These are phyloP conservation scores for Acanthamoeba polyphaga DNA, from an alignment of 208 protist species.

Conservation along the genomic window DNA sequence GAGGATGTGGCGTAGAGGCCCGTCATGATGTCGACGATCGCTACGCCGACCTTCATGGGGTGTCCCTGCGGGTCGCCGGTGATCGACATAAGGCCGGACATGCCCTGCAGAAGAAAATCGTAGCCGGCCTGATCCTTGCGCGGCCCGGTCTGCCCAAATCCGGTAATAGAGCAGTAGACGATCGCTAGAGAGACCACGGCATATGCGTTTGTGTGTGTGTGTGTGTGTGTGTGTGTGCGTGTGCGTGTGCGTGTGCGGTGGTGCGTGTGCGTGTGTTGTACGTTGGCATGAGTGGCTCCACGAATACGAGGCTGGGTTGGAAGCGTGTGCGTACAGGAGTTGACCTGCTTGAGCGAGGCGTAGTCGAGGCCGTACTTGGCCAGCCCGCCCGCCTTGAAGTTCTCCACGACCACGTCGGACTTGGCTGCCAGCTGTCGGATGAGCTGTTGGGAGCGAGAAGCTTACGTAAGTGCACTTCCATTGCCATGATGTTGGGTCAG, in stretches of 20 bases:
- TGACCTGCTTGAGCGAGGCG: slow-evolving; percentile 35
- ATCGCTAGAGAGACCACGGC: slow-evolving; percentile 53
- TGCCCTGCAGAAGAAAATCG: slow-evolving; percentile 77
- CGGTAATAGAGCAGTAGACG: slow-evolving; percentile 81
- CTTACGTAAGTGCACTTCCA: neutral
- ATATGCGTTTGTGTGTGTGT: neutral
- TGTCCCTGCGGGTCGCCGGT: slow-evolving; percentile 73
- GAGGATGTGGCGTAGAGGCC: slow-evolving; percentile 77
- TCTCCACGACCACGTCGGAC: slow-evolving; percentile 79
- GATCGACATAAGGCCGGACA: slow-evolving; percentile 78
- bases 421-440: slow-evolving; percentile 55
- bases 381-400: slow-evolving; percentile 79
- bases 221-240: too few relatives aligned
- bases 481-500: too few relatives aligned
- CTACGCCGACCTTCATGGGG: slow-evolving; percentile 73
- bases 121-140: slow-evolving; percentile 76
- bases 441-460: slow-evolving; percentile 8
- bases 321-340: slow-evolving; percentile 18
- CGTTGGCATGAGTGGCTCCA: too few relatives aligned
- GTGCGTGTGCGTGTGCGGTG: too few relatives aligned
- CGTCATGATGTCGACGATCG: slow-evolving; percentile 81
- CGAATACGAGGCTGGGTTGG: too few relatives aligned
- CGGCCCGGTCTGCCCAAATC: slow-evolving; percentile 77
- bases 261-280: too few relatives aligned
- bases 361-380: slow-evolving; percentile 80